Conservation (phyloP, 2,329 filamentous ascomycete genomes). For the Aureobasidium sp. region DNA sequence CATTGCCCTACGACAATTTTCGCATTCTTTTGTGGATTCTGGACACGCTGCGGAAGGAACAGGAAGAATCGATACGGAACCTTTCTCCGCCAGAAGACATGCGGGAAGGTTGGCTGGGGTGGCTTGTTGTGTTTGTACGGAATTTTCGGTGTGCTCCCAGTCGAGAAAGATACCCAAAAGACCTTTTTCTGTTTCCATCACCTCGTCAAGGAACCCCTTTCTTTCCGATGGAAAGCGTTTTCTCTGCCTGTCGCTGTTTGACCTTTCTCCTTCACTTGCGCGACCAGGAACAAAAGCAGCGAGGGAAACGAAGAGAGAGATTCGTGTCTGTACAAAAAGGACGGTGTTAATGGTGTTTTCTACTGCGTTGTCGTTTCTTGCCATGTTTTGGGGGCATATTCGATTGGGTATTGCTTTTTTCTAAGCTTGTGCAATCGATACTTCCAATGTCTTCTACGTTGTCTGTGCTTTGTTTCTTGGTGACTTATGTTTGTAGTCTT, state of each 20-base stretch:
- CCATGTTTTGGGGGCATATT: slow-evolving; percentile 6
- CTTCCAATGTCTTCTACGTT: neutral
- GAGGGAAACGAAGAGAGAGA: neutral
- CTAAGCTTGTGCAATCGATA: slow-evolving; percentile 3
- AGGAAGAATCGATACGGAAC: neutral
- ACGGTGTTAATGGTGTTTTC: neutral
- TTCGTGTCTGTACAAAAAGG: neutral
- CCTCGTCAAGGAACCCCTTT: too few relatives aligned
- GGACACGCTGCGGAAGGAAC: neutral
- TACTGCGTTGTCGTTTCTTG: neutral
- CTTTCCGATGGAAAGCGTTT: too few relatives aligned
- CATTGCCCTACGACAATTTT: neutral
- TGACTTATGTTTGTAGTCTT: too few relatives aligned
- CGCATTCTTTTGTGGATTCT: neutral
- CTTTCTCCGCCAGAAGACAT: neutral
- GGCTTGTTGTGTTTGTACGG: neutral
- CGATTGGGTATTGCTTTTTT: neutral
- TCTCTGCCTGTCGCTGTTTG: too few relatives aligned
- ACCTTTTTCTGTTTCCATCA: neutral
- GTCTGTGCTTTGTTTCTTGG: too few relatives aligned
- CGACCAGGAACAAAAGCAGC: neutral
- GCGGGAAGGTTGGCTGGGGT: neutral
- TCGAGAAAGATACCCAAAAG: slow-evolving; percentile 8
- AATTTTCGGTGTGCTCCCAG: neutral
- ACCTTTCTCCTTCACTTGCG: neutral